These are phyloP conservation scores for Neurospora tetraspora DNA, from an alignment of 495 filamentous ascomycete species.

Conservation along the genomic window DNA sequence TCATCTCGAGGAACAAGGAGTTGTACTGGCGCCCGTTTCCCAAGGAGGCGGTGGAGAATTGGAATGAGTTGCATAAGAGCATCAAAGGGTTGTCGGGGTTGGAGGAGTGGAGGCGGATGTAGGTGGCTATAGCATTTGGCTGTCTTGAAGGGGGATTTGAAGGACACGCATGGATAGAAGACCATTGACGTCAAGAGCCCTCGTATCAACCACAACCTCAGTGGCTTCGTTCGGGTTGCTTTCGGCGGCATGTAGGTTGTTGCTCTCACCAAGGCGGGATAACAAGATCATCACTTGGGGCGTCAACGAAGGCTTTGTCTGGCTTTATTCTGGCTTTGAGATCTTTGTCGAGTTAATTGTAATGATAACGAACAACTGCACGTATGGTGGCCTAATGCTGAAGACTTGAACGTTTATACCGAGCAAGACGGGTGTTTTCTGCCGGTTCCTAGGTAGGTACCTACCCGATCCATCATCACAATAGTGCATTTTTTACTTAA, in stretches of 20 bases:
- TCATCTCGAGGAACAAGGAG: not conserved
- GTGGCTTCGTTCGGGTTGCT: constrained; percentile 50
- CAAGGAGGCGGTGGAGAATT: not conserved
- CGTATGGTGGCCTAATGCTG: not conserved
- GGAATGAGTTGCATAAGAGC: not conserved
- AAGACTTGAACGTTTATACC: too few species aligned
- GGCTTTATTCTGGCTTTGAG: not conserved
- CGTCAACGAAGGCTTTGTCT: constrained; percentile 40
- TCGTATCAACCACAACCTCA: constrained; percentile 40
- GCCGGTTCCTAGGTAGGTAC: too few species aligned
- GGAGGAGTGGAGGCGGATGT: not conserved
- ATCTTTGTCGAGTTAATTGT: not conserved
- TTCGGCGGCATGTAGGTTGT: constrained; percentile 55
- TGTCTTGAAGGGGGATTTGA: not conserved
- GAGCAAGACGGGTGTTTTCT: too few species aligned
- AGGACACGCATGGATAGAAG: constrained; percentile 33
- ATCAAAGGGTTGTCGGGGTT: not conserved
- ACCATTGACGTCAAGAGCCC: constrained; percentile 45
- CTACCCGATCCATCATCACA: too few species aligned
- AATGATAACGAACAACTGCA: not conserved
- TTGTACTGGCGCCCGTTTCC: not conserved
- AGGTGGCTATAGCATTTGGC: not conserved
- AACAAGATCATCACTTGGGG: constrained; percentile 62
- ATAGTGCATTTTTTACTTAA: too few species aligned
- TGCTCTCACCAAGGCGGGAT: constrained; percentile 52